Conservation (phyloP, 169 alveolate species). For the Eimeria maxima region DNA sequence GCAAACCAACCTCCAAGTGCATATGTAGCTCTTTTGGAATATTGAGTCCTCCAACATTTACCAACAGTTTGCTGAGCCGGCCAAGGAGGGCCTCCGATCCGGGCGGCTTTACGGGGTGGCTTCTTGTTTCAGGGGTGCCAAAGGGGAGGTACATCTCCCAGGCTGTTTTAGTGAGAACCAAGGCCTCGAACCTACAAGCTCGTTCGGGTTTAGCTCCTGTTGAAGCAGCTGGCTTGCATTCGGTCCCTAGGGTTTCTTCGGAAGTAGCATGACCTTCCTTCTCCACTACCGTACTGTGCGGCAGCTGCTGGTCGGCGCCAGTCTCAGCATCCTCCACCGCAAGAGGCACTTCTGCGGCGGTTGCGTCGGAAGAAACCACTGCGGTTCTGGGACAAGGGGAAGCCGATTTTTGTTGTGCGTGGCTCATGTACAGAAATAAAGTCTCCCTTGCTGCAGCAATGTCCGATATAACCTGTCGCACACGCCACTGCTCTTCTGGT, state of each 20-base stretch:
- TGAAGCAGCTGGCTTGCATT: neutral
- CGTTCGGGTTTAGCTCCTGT: neutral
- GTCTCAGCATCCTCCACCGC: neutral
- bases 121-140: neutral
- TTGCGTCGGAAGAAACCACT: neutral
- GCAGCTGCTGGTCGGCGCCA: neutral
- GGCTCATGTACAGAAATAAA: neutral
- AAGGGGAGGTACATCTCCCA: conserved; percentile 62
- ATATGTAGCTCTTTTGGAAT: conserved; percentile 60
- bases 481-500: conserved; percentile 79
- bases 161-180: conserved; percentile 75
- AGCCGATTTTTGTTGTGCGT: neutral
- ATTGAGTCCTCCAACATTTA: conserved; percentile 6
- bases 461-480: conserved; percentile 69
- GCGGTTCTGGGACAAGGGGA: neutral
- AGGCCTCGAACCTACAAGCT: conserved; percentile 32
- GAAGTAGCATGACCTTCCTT: neutral
- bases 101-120: neutral
- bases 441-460: conserved; percentile 72
- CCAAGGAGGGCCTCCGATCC: neutral
- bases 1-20: conserved; percentile 49
- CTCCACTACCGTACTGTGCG: neutral
- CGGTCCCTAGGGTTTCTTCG: neutral
- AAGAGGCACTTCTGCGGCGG: conserved; percentile 5
- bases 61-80: neutral